Evolutionary conservation across 352 stramenopile species (phyloP), one percentile per base, ranked within the genome.

Genomic region (Globisporangium perplexum): DNA sequence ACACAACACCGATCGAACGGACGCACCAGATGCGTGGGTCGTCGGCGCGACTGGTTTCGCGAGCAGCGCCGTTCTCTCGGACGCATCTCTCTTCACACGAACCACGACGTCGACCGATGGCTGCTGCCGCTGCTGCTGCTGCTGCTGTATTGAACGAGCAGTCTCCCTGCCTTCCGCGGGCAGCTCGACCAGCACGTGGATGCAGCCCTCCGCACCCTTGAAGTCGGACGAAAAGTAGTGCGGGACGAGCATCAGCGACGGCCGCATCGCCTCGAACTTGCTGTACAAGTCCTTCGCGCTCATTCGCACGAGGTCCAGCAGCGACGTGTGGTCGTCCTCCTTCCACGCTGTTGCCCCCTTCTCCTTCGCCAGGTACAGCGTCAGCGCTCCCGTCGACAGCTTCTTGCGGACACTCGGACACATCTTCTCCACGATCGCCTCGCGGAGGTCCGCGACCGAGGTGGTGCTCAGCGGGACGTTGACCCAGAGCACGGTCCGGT

Each of bases 351-450:
- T 12, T 24, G 4, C 0, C n/a, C n/a, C n/a, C 20, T 23, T 26
- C n/a, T 45, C n/a, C 39, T 45, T 45, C 20, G 39, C 39, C 18
- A 45, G 18, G 39, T 26, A 45, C 39, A 45, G 38, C 39, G 39
- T 45, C 39, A 45, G 11, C 17, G 39, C 39, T 15, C 39, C 39
- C 3, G n/a, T 18, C 0, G 39, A 4, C 2, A 8, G 26, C 39
- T 45, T 22, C 18, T 45, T 7, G 39, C 39, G 39, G 7, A 45
- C 15, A 45, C 18, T 45, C 39, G 39, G n/a, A 4, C 20, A n/a
- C 18, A 45, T 11, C 18, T 12, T 17, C 5, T 6, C 4, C 15
- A 14, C 18, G 39, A 45, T 23, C 39, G 8, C 39, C 7, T 45
- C 7, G 11, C 20, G 20, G 7, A 45, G n/a, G n/a, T 23, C 17